Evolutionary conservation across 163 green algal species (phyloP).

Genomic region (Botryococcus braunii): DNA sequence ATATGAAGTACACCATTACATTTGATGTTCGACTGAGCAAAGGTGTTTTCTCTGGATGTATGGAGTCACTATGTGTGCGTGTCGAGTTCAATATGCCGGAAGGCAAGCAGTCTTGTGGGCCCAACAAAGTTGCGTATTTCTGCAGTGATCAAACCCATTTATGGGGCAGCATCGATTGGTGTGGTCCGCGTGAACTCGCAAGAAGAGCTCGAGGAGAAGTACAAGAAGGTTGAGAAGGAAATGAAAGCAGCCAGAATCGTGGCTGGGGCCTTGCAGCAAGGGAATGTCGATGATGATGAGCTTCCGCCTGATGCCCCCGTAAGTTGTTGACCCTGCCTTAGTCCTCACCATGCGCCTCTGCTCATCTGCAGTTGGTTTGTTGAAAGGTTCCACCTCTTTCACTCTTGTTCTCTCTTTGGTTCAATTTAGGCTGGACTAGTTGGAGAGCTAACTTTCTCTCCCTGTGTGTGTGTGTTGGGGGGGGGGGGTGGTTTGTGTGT

Average conservation of each 20-base stretch:
- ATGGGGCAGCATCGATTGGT: constrained; percentile 75
- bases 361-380: too few relatives aligned
- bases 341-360: too few relatives aligned
- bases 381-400: too few relatives aligned
- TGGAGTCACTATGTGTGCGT: background rate
- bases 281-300: constrained; percentile 23
- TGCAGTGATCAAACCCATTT: constrained; percentile 85
- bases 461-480: too few relatives aligned
- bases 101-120: background rate
- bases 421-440: too few relatives aligned
- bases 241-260: constrained; percentile 49
- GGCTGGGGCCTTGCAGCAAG: constrained; percentile 64
- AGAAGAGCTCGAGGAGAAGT: constrained; percentile 50
- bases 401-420: too few relatives aligned
- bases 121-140: background rate
- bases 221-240: constrained; percentile 49
- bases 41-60: background rate
- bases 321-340: too few relatives aligned
- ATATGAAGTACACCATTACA: background rate
- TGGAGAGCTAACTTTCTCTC: too few relatives aligned
- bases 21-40: background rate
- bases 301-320: too few relatives aligned
- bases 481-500: too few relatives aligned
- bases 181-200: constrained; percentile 70
- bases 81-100: background rate